A percentile compares a stretch with the other conserved stretches of the same genome.
Evolutionary conservation across 257 asterid genomes (phyloP).

Genomic region (Solanum infundibuliforme): DNA sequence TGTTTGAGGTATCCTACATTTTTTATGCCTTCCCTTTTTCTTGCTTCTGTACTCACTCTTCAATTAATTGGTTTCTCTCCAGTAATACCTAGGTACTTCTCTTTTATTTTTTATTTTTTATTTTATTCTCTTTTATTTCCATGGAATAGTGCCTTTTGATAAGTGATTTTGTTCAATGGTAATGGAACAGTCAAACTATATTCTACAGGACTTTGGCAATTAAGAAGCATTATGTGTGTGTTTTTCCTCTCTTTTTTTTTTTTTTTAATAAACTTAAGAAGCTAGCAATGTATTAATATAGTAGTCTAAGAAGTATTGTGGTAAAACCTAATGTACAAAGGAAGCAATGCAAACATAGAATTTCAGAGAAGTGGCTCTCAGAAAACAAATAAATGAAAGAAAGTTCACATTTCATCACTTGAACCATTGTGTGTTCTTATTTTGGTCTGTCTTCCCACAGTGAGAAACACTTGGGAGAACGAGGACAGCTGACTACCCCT

Average conservation of each 20-base stretch:
- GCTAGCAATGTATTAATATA: not conserved
- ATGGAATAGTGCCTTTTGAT: not conserved
- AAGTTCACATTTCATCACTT: not conserved
- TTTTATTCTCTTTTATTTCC: not conserved
- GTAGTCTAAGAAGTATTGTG: not conserved
- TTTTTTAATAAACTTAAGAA: not conserved
- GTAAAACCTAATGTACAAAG: not conserved
- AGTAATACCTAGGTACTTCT: not conserved
- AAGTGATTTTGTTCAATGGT: not conserved
- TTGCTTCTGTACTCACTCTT: not conserved
- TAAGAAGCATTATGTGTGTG: not conserved
- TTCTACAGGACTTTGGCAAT: not conserved
- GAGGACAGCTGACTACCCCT: not conserved
- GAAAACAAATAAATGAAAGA: not conserved
- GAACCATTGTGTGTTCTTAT: not conserved
- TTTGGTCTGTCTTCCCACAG: not conserved
- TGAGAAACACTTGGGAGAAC: not conserved
- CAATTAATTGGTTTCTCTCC: not conserved
- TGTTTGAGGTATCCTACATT: constrained; percentile 63
- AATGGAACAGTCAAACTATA: not conserved
- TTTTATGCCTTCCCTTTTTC: not conserved
- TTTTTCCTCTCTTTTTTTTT: not conserved
- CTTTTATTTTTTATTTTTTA: not conserved
- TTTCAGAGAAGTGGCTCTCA: not conserved
- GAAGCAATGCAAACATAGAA: not conserved